These are phyloP conservation scores for Saccharomycopsis malanga DNA, from an alignment of 805 yeast genomes.

Conservation along the genomic window DNA sequence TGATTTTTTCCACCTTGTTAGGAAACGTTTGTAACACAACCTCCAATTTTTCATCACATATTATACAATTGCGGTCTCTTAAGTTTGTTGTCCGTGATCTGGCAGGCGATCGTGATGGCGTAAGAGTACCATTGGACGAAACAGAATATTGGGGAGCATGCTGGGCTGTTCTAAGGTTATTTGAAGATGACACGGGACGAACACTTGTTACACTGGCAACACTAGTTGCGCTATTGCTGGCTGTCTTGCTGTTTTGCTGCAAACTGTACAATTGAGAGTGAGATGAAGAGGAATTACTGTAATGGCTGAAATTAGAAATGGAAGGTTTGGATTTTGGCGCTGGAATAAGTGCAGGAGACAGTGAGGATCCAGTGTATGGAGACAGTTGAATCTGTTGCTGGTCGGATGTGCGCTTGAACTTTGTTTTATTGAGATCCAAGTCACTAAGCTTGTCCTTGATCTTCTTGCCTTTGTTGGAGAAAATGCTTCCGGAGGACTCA, in stretches of 20 bases:
- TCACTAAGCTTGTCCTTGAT: not conserved
- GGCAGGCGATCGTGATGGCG: not conserved
- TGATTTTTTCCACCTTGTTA: conserved; percentile 12
- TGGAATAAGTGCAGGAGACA: not conserved
- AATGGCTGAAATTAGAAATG: conserved; percentile 6
- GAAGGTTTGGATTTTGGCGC: conserved; percentile 2
- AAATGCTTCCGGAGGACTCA: not conserved
- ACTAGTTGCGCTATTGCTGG: not conserved
- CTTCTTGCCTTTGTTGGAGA: not conserved
- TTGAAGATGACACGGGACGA: too few species aligned
- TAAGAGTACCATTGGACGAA: too few species aligned
- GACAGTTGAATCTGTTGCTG: too few species aligned
- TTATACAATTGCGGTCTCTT: conserved; percentile 8
- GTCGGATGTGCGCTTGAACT: not conserved
- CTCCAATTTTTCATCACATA: conserved; percentile 17
- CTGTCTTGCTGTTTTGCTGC: not conserved
- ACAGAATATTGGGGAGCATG: too few species aligned
- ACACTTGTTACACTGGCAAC: not conserved
- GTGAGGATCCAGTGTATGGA: not conserved
- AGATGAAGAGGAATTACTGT: not conserved
- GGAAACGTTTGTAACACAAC: conserved; percentile 11
- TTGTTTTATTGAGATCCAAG: not conserved
- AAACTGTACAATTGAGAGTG: not conserved
- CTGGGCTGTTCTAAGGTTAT: too few species aligned
- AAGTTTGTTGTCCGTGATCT: conserved; percentile 1